Conservation (phyloP, 75 land plant species). For the Sequoia sempervirens region DNA sequence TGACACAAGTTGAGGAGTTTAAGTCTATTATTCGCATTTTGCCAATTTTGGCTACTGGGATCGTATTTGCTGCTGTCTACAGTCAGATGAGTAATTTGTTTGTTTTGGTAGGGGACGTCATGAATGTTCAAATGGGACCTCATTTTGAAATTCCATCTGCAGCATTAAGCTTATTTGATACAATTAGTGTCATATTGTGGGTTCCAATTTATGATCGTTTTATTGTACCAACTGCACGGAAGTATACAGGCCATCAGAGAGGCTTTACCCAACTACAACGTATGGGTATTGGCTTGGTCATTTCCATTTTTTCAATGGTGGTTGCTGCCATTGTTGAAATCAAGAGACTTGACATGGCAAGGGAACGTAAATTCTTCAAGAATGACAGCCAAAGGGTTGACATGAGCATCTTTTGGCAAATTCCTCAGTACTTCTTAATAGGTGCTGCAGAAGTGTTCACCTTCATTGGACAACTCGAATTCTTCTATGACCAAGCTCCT, state of each 20-base stretch:
- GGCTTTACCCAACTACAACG: slow-evolving; percentile 61
- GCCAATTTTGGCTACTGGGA: slow-evolving; percentile 50
- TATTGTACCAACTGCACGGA: slow-evolving; percentile 34
- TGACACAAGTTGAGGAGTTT: slow-evolving; percentile 73
- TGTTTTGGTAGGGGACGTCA: slow-evolving; percentile 47
- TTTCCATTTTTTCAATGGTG: slow-evolving; percentile 44
- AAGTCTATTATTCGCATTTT: slow-evolving; percentile 43
- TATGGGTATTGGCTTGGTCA: slow-evolving; percentile 54
- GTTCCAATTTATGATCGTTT: slow-evolving; percentile 47
- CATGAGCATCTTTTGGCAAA: slow-evolving; percentile 44
- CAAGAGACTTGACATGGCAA: slow-evolving; percentile 30
- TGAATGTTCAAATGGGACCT: slow-evolving; percentile 38
- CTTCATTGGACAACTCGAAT: slow-evolving; percentile 43
- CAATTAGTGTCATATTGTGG: slow-evolving; percentile 47
- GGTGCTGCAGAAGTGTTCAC: slow-evolving; percentile 51
- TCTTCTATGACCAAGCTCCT: slow-evolving; percentile 56
- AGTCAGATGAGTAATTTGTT: slow-evolving; percentile 49
- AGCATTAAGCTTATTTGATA: slow-evolving; percentile 37
- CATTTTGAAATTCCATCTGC: slow-evolving; percentile 54
- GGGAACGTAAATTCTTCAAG: slow-evolving; percentile 9
- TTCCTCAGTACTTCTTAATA: slow-evolving; percentile 55
- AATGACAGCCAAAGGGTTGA: neutral
- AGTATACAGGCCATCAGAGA: slow-evolving; percentile 22
- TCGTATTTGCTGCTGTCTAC: slow-evolving; percentile 46
- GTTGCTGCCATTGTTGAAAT: slow-evolving; percentile 54